phyloP scores from a whole-genome alignment of 1,284 basidiomycete genomes.

The Trametes sp. region DNA sequence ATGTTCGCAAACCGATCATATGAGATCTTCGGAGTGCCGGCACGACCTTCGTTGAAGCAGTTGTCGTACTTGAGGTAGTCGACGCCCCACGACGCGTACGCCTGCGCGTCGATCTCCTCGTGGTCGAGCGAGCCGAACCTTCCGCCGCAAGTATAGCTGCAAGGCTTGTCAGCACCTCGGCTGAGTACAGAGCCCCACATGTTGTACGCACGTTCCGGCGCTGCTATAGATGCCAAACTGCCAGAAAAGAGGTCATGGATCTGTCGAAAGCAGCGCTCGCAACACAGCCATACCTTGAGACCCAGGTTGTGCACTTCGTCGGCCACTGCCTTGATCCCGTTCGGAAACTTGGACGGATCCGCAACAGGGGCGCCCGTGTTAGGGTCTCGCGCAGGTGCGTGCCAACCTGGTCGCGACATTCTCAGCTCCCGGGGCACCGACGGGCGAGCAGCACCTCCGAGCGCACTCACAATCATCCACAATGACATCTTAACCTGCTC shows the following conservation, averaged over 20 bases:
- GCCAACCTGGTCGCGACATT: conserved; percentile 41
- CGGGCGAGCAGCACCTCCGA: background rate
- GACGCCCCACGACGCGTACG: conserved; percentile 54
- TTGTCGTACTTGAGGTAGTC: conserved; percentile 56
- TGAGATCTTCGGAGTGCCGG: conserved; percentile 50
- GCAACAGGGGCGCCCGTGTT: conserved; percentile 42
- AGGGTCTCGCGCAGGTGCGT: conserved; percentile 41
- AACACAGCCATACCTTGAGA: conserved; percentile 44
- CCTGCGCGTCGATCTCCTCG: conserved; percentile 56
- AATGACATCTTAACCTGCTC: conserved; percentile 38
- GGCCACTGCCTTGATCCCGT: conserved; percentile 51
- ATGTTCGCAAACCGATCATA: conserved; percentile 54
- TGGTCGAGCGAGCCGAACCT: conserved; percentile 54
- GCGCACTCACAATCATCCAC: conserved; percentile 45
- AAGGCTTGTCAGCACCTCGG: background rate
- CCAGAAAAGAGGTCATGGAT: background rate
- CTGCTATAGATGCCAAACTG: conserved; percentile 57
- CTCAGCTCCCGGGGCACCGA: background rate
- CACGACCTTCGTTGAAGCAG: conserved; percentile 53
- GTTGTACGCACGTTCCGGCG: conserved; percentile 47
- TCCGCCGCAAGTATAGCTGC: conserved; percentile 51
- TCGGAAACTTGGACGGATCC: conserved; percentile 52
- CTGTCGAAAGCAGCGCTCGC: background rate
- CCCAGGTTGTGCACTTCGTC: conserved; percentile 52
- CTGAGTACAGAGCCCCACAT: background rate